phyloP scores from a whole-genome alignment of 2,329 filamentous ascomycete species.

The Hyphodiscus sp. region DNA sequence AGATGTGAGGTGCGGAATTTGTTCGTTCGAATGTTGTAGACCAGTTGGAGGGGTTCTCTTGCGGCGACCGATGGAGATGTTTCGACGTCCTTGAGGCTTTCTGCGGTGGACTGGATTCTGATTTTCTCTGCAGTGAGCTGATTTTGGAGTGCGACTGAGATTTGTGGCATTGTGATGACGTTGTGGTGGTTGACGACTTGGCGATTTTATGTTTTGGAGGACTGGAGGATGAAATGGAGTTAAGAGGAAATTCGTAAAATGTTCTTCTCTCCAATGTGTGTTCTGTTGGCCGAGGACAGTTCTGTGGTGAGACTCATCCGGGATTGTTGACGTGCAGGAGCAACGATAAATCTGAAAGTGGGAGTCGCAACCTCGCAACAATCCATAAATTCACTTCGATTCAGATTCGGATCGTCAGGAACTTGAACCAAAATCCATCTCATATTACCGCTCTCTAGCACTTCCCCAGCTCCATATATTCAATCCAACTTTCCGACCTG shows the following conservation, averaged over 20 bases:
- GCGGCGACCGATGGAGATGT: not conserved
- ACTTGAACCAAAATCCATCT: not conserved
- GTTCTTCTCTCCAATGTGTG: no score
- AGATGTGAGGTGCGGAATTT: conserved; percentile 8
- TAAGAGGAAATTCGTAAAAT: not conserved
- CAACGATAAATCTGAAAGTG: no score
- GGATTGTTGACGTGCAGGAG: no score
- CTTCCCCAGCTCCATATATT: conserved; percentile 57
- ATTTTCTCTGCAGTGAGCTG: not conserved
- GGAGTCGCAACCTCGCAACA: not conserved
- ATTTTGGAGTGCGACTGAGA: not conserved
- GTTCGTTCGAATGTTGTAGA: conserved; percentile 13
- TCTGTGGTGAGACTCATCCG: no score
- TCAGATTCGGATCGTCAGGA: not conserved
- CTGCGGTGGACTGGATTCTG: not conserved
- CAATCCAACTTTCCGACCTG: conserved; percentile 51
- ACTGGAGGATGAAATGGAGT: not conserved
- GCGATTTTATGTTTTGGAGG: not conserved
- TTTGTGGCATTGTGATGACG: not conserved
- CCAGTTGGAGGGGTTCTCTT: conserved; percentile 9
- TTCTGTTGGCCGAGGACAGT: no score
- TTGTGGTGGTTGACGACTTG: not conserved
- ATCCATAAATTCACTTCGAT: not conserved
- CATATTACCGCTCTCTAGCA: conserved; percentile 11
- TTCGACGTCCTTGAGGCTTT: not conserved